Conservation (phyloP, 2,329 filamentous ascomycete species). For the Zymoseptoria ardabiliae region DNA sequence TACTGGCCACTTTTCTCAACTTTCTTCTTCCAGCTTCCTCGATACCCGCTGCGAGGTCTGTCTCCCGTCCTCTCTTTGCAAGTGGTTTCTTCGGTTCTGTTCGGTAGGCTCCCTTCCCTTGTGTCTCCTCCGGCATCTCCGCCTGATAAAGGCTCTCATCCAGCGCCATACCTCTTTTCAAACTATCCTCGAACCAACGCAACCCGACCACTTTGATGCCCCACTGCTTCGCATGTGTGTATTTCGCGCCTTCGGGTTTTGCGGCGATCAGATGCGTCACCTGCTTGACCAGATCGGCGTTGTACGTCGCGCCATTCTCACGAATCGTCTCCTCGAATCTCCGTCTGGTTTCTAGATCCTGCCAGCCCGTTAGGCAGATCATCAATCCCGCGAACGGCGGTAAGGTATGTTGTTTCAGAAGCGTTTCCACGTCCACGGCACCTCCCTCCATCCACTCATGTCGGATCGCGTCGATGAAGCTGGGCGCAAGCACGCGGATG, state of each 20-base stretch:
- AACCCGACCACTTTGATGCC: conserved; percentile 68
- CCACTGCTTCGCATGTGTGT: conserved; percentile 79
- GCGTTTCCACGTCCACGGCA: conserved; percentile 60
- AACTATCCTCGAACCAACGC: conserved; percentile 78
- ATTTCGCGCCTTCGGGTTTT: conserved; percentile 78
- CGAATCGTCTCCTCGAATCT: conserved; percentile 61
- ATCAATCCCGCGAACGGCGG: conserved; percentile 56
- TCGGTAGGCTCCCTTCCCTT: conserved; percentile 65
- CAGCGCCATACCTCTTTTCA: conserved; percentile 80
- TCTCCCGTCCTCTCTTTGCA: conserved; percentile 53
- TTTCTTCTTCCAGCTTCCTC: conserved; percentile 58
- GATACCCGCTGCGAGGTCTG: conserved; percentile 20
- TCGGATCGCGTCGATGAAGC: conserved; percentile 76
- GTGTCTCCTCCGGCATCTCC: conserved; percentile 57
- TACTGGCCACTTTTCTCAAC: conserved; percentile 77
- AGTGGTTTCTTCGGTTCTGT: conserved; percentile 36
- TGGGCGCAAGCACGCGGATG: conserved; percentile 71
- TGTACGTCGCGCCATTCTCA: conserved; percentile 72
- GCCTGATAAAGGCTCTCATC: conserved; percentile 84
- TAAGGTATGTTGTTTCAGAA: conserved; percentile 62
- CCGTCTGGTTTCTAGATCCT: conserved; percentile 59
- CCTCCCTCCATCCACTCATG: conserved; percentile 73
- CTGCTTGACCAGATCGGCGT: conserved; percentile 74
- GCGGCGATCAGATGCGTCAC: conserved; percentile 84
- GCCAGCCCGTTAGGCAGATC: conserved; percentile 64